Conservation (phyloP, 257 asterid genomes). For the Primulina tabacum region DNA sequence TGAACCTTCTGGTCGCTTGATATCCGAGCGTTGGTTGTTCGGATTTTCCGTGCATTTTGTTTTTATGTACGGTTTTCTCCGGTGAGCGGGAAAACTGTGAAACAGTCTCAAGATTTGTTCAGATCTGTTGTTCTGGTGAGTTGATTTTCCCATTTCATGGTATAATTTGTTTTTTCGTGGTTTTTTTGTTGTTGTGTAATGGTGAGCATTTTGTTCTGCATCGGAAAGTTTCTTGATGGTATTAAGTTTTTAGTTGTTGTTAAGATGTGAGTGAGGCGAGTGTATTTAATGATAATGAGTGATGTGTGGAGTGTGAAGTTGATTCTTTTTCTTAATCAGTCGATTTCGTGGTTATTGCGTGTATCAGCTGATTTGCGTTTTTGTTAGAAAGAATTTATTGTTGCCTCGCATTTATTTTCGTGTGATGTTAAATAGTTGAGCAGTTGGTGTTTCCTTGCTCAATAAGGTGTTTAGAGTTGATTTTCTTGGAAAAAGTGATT, state of each 20-base stretch:
- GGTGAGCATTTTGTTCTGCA: background rate
- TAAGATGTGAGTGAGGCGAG: conserved; percentile 14
- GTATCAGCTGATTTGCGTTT: conserved; percentile 17
- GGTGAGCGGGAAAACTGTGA: conserved; percentile 23
- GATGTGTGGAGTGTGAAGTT: conserved; percentile 8
- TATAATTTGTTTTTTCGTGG: background rate
- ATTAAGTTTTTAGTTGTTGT: conserved; percentile 11
- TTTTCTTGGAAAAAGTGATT: conserved; percentile 5
- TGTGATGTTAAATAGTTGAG: background rate
- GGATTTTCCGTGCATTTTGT: conserved; percentile 26
- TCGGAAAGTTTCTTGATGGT: conserved; percentile 17
- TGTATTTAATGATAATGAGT: conserved; percentile 9
- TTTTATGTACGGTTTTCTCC: conserved; percentile 27
- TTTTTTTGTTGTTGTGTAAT: background rate
- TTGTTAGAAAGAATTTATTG: conserved; percentile 4
- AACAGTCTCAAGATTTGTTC: conserved; percentile 26
- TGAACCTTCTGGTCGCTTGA: conserved; percentile 25
- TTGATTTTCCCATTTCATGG: conserved; percentile 22
- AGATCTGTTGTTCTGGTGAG: conserved; percentile 78
- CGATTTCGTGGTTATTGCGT: conserved; percentile 17
- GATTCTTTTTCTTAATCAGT: conserved; percentile 21
- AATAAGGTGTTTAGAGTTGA: conserved; percentile 13
- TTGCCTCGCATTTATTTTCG: conserved; percentile 8
- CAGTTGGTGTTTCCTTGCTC: conserved; percentile 14
- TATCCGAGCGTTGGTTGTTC: conserved; percentile 40